These are phyloP conservation scores for Flaveria bidentis DNA, from an alignment of 129 eudicot genomes.

Conservation along the genomic window DNA sequence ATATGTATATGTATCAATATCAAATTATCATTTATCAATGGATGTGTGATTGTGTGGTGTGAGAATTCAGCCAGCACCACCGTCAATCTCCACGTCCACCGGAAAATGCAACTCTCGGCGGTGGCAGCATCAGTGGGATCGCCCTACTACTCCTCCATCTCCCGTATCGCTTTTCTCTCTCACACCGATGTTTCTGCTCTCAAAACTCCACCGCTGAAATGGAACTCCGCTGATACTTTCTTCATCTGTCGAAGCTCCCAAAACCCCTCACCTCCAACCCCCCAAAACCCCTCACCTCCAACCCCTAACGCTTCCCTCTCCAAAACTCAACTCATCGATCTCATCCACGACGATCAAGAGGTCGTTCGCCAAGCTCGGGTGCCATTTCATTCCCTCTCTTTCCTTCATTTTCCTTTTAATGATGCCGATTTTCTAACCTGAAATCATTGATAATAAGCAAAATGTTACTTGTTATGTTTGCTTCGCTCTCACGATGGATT, in stretches of 20 bases:
- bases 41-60: too few relatives aligned
- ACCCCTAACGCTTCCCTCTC: conserved; percentile 33
- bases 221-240: background rate
- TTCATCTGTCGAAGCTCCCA: conserved; percentile 32
- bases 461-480: too few relatives aligned
- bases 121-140: conserved; percentile 27
- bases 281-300: conserved; percentile 22
- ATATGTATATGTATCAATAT: too few relatives aligned
- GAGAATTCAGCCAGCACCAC: background rate
- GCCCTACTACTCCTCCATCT: conserved; percentile 25
- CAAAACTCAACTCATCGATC: conserved; percentile 24
- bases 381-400: conserved; percentile 27
- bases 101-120: conserved; percentile 48
- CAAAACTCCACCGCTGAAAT: conserved; percentile 8
- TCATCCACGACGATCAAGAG: conserved; percentile 30
- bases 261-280: conserved; percentile 25
- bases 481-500: too few relatives aligned
- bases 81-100: conserved; percentile 1
- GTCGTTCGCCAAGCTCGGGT: conserved; percentile 58
- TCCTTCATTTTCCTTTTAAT: too few relatives aligned
- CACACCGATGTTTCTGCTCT: conserved; percentile 20
- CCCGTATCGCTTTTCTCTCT: conserved; percentile 28
- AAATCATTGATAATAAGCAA: too few relatives aligned
- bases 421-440: too few relatives aligned
- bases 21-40: too few relatives aligned